Evolutionary conservation across 1,284 basidiomycete species (phyloP).

Genomic region (Rhodotorula sp.): DNA sequence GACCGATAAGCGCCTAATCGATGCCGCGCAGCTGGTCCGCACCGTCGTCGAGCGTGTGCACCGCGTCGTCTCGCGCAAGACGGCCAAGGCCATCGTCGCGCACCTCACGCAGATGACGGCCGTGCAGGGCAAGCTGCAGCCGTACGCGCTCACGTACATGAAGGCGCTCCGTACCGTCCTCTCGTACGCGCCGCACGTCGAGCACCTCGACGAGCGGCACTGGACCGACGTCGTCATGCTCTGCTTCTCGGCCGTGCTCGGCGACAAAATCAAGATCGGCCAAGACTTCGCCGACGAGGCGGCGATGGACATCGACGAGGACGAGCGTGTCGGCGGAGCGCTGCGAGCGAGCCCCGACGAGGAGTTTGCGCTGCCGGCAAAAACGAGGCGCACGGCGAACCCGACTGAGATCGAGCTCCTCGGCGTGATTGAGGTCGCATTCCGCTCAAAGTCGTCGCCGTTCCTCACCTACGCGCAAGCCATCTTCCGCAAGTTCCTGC

Average conservation of each 20-base stretch:
- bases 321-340: slow-evolving; percentile 3
- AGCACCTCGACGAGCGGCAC: slow-evolving; percentile 64
- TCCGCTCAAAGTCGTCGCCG: slow-evolving; percentile 35
- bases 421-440: slow-evolving; percentile 37
- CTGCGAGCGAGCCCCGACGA: slow-evolving; percentile 10
- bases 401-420: slow-evolving; percentile 40
- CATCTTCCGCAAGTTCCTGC: slow-evolving; percentile 65
- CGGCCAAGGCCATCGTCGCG: slow-evolving; percentile 61
- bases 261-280: slow-evolving; percentile 58
- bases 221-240: slow-evolving; percentile 73
- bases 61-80: slow-evolving; percentile 59
- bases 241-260: slow-evolving; percentile 74
- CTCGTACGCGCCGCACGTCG: slow-evolving; percentile 70
- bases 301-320: slow-evolving; percentile 34
- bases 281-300: slow-evolving; percentile 49
- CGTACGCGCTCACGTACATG: slow-evolving; percentile 75
- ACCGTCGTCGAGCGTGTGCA: slow-evolving; percentile 66
- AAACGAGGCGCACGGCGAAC: slow-evolving; percentile 9
- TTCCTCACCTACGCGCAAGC: slow-evolving; percentile 47
- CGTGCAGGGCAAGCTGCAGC: slow-evolving; percentile 60
- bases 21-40: slow-evolving; percentile 66
- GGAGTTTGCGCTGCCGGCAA: slow-evolving; percentile 9
- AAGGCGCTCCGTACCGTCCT: slow-evolving; percentile 71
- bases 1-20: slow-evolving; percentile 62
- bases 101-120: slow-evolving; percentile 67